Conservation (phyloP, 2,329 filamentous ascomycete species). For the Daldinia sp. region DNA sequence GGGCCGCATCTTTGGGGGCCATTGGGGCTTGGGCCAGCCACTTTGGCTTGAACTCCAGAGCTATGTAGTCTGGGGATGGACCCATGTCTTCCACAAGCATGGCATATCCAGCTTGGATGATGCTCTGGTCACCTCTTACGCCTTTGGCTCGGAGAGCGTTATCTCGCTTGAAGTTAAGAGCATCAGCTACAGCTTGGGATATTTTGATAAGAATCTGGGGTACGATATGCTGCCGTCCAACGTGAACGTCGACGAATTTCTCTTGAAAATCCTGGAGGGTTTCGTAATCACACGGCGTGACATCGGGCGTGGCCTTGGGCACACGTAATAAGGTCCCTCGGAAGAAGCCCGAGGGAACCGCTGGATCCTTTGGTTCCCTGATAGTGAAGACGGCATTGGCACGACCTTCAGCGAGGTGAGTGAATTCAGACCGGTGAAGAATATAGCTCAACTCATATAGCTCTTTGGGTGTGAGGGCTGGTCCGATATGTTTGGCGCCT, state of each 20-base stretch:
- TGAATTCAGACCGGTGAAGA: conserved; percentile 39
- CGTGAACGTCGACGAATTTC: conserved; percentile 60
- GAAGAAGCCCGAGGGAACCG: conserved; percentile 43
- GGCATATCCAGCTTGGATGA: conserved; percentile 67
- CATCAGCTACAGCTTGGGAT: conserved; percentile 55
- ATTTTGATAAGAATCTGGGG: conserved; percentile 45
- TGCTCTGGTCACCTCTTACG: conserved; percentile 58
- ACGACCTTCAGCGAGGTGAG: conserved; percentile 71
- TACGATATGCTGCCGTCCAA: conserved; percentile 47
- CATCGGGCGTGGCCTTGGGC: conserved; percentile 61
- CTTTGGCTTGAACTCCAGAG: conserved; percentile 84
- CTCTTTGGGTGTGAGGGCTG: conserved; percentile 30
- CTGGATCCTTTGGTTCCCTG: conserved; percentile 49
- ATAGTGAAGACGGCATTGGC: conserved; percentile 80
- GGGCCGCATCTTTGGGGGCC: conserved; percentile 67
- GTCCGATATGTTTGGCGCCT: conserved; percentile 16
- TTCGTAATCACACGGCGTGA: conserved; percentile 56
- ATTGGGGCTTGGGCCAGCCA: conserved; percentile 81
- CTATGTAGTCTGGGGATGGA: conserved; percentile 47
- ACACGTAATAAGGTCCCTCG: conserved; percentile 65
- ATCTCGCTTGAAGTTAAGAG: conserved; percentile 61
- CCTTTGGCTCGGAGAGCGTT: conserved; percentile 62
- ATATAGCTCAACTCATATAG: conserved; percentile 36
- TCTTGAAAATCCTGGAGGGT: conserved; percentile 59
- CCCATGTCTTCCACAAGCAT: conserved; percentile 81